Conservation (phyloP, 257 asterid species). For the Solanum medicagineum region DNA sequence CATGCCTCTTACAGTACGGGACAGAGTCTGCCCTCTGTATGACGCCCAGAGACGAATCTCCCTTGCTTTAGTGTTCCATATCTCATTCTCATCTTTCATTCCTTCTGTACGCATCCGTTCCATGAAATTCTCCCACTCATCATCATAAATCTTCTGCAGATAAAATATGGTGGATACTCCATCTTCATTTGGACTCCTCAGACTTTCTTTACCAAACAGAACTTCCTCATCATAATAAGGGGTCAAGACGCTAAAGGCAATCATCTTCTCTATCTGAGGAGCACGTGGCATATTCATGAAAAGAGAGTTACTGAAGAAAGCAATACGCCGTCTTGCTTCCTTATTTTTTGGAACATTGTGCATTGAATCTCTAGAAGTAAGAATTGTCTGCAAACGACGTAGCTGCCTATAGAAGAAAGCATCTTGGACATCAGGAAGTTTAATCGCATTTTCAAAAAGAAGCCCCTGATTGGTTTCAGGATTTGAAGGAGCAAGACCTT, state of each 20-base stretch:
- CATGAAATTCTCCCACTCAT: conserved; percentile 80
- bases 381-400: conserved; percentile 67
- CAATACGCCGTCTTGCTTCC: conserved; percentile 67
- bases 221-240: conserved; percentile 96
- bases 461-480: conserved; percentile 22
- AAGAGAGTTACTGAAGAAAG: conserved; percentile 90
- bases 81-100: conserved; percentile 44
- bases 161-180: conserved; percentile 77
- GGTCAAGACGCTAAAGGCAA: conserved; percentile 93
- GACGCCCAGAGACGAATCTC: conserved; percentile 94
- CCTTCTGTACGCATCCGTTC: conserved; percentile 88
- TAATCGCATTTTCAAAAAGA: conserved; percentile 57
- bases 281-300: conserved; percentile 98
- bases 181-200: conserved; percentile 78
- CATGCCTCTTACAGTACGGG: conserved; percentile 96
- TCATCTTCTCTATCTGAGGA: conserved; percentile 83
- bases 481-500: conserved; percentile 49
- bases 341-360: conserved; percentile 57
- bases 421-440: conserved; percentile 48
- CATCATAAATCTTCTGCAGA: conserved; percentile 74
- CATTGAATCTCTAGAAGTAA: conserved; percentile 76
- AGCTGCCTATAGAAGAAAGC: conserved; percentile 59
- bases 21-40: conserved; percentile 91
- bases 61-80: conserved; percentile 59
- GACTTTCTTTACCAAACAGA: conserved; percentile 62